phyloP scores from a whole-genome alignment of 2,329 filamentous ascomycete genomes.

The Apiospora arundinis region DNA sequence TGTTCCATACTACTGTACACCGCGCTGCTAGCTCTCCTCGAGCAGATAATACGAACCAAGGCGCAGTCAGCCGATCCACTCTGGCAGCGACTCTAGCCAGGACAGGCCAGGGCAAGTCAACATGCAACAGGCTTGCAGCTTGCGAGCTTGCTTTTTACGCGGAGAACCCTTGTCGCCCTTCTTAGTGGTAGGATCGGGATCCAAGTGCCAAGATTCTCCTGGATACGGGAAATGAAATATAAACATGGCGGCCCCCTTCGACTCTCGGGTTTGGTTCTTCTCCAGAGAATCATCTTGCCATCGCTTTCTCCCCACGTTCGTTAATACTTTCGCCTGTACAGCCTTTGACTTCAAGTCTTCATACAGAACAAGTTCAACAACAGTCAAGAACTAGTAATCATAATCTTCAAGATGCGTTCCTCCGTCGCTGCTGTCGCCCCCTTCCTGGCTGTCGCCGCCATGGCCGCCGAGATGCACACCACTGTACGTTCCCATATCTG shows the following conservation, averaged over 20 bases:
- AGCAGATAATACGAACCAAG: constrained; percentile 1
- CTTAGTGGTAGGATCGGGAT: constrained; percentile 8
- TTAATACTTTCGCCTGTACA: constrained; percentile 13
- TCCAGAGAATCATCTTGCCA: constrained; percentile 1
- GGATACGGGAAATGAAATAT: constrained; percentile 10
- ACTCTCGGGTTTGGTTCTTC: constrained; percentile 1
- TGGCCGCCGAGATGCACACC: constrained; percentile 28
- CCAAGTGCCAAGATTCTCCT: background rate
- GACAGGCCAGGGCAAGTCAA: background rate
- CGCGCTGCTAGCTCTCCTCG: background rate
- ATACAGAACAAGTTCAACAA: constrained; percentile 15
- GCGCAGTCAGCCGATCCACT: constrained; percentile 11
- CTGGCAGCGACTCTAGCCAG: constrained; percentile 11
- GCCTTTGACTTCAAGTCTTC: constrained; percentile 10
- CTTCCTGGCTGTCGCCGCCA: constrained; percentile 25
- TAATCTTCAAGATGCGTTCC: constrained; percentile 28
- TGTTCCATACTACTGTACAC: background rate
- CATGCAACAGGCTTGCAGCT: background rate
- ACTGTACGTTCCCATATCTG: constrained; percentile 24
- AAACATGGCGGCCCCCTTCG: constrained; percentile 10
- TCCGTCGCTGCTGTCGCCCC: constrained; percentile 26
- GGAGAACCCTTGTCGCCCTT: constrained; percentile 10
- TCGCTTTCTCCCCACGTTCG: constrained; percentile 17
- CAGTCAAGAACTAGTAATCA: constrained; percentile 13
- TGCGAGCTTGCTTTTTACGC: constrained; percentile 8